Percentiles rank a stretch among this genome's conserved stretches.
Conservation (phyloP, 768 basidiomycete species). For the Suillus spraguei region DNA sequence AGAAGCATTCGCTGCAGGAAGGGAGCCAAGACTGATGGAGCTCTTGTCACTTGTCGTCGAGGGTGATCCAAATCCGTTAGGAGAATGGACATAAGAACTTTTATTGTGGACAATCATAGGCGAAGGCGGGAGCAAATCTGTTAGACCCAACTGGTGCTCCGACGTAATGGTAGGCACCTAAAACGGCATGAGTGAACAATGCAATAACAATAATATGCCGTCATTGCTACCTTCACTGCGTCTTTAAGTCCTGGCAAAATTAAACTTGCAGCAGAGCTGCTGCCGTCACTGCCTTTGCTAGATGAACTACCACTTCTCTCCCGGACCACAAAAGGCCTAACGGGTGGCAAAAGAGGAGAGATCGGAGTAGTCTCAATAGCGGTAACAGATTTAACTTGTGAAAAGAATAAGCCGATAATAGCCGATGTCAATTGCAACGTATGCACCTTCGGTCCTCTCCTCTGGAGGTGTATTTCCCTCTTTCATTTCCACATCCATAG, state of each 20-base stretch:
- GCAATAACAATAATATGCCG: background rate
- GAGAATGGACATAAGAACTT: conserved; percentile 39
- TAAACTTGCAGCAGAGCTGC: conserved; percentile 29
- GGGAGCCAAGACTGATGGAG: conserved; percentile 23
- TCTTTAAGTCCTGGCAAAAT: conserved; percentile 68
- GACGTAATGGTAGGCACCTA: conserved; percentile 70
- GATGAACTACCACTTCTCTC: conserved; percentile 53
- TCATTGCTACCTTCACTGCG: conserved; percentile 61
- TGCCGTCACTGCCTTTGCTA: conserved; percentile 39
- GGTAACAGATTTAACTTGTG: conserved; percentile 50
- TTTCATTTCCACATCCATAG: conserved; percentile 29
- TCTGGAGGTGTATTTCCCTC: conserved; percentile 6
- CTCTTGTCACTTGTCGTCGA: conserved; percentile 23
- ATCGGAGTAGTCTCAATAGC: conserved; percentile 51
- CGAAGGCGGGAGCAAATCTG: conserved; percentile 75
- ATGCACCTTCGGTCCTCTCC: conserved; percentile 7
- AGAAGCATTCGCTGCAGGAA: conserved; percentile 38
- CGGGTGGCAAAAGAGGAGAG: conserved; percentile 43
- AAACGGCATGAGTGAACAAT: conserved; percentile 5
- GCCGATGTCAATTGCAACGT: background rate
- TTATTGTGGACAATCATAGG: conserved; percentile 50
- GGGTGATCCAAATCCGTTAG: conserved; percentile 40
- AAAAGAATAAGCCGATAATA: conserved; percentile 36
- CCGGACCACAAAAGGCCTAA: conserved; percentile 48
- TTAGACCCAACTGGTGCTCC: conserved; percentile 68